Evolutionary conservation across 2,329 filamentous ascomycete species (phyloP).

Genomic region (Epichloe hybrida): DNA sequence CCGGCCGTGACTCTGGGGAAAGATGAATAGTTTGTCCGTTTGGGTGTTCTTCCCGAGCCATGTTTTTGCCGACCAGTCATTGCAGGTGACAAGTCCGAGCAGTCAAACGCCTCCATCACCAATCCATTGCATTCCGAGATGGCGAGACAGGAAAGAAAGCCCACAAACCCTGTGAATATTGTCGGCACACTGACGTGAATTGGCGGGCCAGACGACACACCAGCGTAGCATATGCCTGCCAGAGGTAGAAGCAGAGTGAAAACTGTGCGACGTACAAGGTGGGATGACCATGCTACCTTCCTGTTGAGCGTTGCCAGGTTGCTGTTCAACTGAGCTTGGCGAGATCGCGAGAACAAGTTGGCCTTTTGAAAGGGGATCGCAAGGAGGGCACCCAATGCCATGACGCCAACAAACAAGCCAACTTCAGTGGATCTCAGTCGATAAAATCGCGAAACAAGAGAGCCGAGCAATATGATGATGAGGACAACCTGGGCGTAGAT

Average conservation of each 20-base stretch:
- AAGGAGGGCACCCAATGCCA: constrained; percentile 55
- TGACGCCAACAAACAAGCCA: constrained; percentile 49
- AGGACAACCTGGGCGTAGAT: constrained; percentile 66
- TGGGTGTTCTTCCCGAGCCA: constrained; percentile 24
- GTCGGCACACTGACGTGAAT: constrained; percentile 50
- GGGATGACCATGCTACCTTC: constrained; percentile 55
- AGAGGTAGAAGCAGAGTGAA: constrained; percentile 57
- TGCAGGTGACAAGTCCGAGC: constrained; percentile 62
- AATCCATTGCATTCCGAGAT: constrained; percentile 64
- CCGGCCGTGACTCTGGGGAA: constrained; percentile 62
- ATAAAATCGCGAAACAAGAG: constrained; percentile 58
- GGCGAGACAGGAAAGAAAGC: constrained; percentile 58
- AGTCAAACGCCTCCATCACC: constrained; percentile 72
- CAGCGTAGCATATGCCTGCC: constrained; percentile 52
- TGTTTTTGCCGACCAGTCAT: constrained; percentile 45
- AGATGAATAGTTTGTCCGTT: constrained; percentile 57
- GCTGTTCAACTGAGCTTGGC: constrained; percentile 43
- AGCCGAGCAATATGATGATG: constrained; percentile 58
- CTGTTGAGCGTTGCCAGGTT: constrained; percentile 55
- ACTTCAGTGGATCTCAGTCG: constrained; percentile 49
- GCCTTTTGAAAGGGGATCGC: constrained; percentile 65
- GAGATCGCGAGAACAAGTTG: constrained; percentile 51
- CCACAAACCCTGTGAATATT: constrained; percentile 50
- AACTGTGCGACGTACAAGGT: constrained; percentile 52
- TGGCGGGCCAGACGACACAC: constrained; percentile 49